Base-by-base conservation (phyloP, 2,329 filamentous ascomycete genomes). In the Drechslera avenae region DNA sequence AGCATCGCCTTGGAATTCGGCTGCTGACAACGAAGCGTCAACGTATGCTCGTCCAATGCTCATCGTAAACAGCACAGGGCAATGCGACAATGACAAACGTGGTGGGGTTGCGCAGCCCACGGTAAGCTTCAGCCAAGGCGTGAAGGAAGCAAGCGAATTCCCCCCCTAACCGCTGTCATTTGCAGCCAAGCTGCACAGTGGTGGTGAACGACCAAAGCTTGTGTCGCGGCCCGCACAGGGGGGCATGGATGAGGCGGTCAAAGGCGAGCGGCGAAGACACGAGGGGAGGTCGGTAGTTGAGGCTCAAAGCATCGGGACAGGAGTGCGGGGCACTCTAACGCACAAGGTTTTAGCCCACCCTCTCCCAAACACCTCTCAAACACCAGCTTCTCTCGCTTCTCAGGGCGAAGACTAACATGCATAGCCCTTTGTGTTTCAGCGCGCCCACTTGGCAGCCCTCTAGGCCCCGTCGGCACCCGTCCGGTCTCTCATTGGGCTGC, bases 401-500 rank as follows among this genome's bases (percentile, higher is more conserved):
- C 52, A 57, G 57, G 48, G 49, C 54, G 52, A 65, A 61, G 49
- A 40, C 52, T 44, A 42, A 59, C 46, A 49, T 59, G 62, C 65
- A 64, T 59, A 54, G 48, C 64, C 44, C 51, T 33, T 59, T 46
- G 50, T 39, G 69, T 72, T 72, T 72, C 69, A 71, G 56, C 44
- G 40, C 46, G 36, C 39, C 39, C 21, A 19, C 50, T 56, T 52
- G 41, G 42, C 57, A 46, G 42, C n/a, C 32, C 16, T 31, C 50
- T 57, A 56, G 49, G 35, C 61, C 56, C 26, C 43, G 59, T 49
- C 56, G 39, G 44, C 56, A 52, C 55, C 26, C 49, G 19, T n/a
- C 13, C 42, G 35, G 39, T 39, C 35, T 50, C 56, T 47, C 16
- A 72, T 73, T 72, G 60, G 71, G 53, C 64, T 55, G 67, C 52